Percentiles rank a stretch among this genome's conserved stretches.
Evolutionary conservation across 2,329 filamentous ascomycete species (phyloP).

Genomic region (Chaetothyriales sp.): DNA sequence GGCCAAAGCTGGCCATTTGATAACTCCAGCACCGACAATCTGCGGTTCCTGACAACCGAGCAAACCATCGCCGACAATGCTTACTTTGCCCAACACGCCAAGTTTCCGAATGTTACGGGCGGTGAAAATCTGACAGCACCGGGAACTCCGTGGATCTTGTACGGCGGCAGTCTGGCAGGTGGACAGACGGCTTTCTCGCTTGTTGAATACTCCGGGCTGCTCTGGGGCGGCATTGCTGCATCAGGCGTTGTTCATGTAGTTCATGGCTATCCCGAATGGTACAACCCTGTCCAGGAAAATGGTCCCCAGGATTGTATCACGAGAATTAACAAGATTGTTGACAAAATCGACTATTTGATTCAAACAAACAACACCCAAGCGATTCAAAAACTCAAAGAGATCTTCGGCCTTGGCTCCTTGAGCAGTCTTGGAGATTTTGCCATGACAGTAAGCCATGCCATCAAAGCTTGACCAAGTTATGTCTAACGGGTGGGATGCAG

Average conservation of each 20-base stretch:
- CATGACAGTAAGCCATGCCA: conserved; percentile 8
- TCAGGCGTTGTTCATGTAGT: conserved; percentile 30
- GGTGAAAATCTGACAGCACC: conserved; percentile 25
- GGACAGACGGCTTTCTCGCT: conserved; percentile 30
- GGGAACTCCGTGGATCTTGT: conserved; percentile 31
- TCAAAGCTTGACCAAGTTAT: not conserved
- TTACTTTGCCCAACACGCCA: conserved; percentile 26
- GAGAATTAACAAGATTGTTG: conserved; percentile 35
- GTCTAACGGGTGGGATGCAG: not conserved
- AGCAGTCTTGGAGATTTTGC: conserved; percentile 23
- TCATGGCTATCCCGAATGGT: conserved; percentile 36
- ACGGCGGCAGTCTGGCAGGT: conserved; percentile 33
- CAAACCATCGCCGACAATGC: conserved; percentile 32
- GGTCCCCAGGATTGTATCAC: conserved; percentile 36
- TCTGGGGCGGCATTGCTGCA: conserved; percentile 35
- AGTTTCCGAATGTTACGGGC: conserved; percentile 16
- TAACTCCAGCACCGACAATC: conserved; percentile 24
- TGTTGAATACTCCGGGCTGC: conserved; percentile 21
- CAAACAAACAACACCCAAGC: conserved; percentile 27
- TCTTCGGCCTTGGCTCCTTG: conserved; percentile 35
- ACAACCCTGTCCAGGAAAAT: conserved; percentile 35
- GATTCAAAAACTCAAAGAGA: conserved; percentile 31
- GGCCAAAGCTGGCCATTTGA: conserved; percentile 27
- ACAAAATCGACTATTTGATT: conserved; percentile 36
- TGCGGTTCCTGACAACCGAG: conserved; percentile 28